phyloP scores from a whole-genome alignment of 1,284 basidiomycete genomes.

The Stygiomarasmius scandens region DNA sequence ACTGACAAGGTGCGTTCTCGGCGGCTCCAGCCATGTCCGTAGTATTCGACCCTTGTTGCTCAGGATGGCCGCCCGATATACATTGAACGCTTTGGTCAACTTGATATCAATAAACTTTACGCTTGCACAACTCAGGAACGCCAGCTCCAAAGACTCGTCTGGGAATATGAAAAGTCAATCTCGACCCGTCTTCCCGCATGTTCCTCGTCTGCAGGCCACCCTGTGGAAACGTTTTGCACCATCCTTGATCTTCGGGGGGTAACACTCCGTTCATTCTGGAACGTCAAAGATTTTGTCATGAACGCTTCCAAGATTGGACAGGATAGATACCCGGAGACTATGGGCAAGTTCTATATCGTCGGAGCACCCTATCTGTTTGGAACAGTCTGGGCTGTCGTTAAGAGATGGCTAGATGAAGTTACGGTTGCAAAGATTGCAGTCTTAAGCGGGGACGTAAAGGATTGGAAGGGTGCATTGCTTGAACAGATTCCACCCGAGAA shows the following conservation, averaged over 20 bases:
- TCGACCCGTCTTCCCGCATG: slow-evolving; percentile 84
- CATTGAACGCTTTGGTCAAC: slow-evolving; percentile 90
- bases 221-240: slow-evolving; percentile 97
- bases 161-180: slow-evolving; percentile 93
- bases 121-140: slow-evolving; percentile 85
- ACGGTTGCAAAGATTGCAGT: slow-evolving; percentile 94
- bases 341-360: slow-evolving; percentile 98
- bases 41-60: neutral
- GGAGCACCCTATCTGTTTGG: slow-evolving; percentile 93
- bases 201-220: slow-evolving; percentile 71
- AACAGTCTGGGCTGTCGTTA: slow-evolving; percentile 88
- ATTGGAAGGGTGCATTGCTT: slow-evolving; percentile 53
- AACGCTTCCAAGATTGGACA: slow-evolving; percentile 85
- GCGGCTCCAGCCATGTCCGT: too few relatives aligned
- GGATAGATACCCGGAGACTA: slow-evolving; percentile 90
- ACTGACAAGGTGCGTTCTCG: slow-evolving; percentile 75
- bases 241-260: slow-evolving; percentile 93
- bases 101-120: slow-evolving; percentile 87
- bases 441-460: slow-evolving; percentile 66
- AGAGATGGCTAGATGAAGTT: slow-evolving; percentile 94
- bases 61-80: slow-evolving; percentile 96
- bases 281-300: slow-evolving; percentile 91
- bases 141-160: slow-evolving; percentile 87
- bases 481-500: slow-evolving; percentile 84
- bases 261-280: slow-evolving; percentile 83